A percentile compares a stretch with the other conserved stretches of the same genome.
Evolutionary conservation across 2,329 filamentous ascomycete genomes (phyloP).

Genomic region (Alternaria angustiovoidea): DNA sequence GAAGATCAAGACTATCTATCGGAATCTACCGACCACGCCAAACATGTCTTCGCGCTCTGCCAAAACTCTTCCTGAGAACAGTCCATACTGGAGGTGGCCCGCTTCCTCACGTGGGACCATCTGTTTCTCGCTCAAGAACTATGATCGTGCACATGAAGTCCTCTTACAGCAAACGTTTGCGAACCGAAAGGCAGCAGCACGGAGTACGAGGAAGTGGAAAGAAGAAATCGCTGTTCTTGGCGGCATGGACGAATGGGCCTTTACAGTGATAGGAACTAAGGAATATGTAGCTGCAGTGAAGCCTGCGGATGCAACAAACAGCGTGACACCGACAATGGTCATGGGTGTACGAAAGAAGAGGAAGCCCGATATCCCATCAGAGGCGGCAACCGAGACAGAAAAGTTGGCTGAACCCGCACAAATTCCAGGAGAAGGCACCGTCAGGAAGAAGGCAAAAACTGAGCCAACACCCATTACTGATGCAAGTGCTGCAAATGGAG

Average conservation of each 20-base stretch:
- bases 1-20: conserved; percentile 64
- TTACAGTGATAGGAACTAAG: conserved; percentile 38
- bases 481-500: conserved; percentile 23
- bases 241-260: conserved; percentile 40
- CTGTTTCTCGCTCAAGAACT: conserved; percentile 69
- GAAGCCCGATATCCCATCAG: conserved; percentile 35
- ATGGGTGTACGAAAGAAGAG: conserved; percentile 48
- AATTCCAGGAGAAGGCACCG: conserved; percentile 30
- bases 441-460: conserved; percentile 46
- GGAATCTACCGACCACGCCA: conserved; percentile 53
- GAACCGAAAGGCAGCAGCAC: conserved; percentile 67
- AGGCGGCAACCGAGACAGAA: conserved; percentile 4
- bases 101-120: conserved; percentile 67
- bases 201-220: conserved; percentile 75
- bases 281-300: conserved; percentile 14
- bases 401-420: conserved; percentile 18
- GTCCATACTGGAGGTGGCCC: conserved; percentile 73
- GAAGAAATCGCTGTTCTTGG: conserved; percentile 65
- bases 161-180: conserved; percentile 78
- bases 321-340: conserved; percentile 29
- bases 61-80: conserved; percentile 59
- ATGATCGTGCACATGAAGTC: conserved; percentile 73
- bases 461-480: conserved; percentile 23
- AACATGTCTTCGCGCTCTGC: conserved; percentile 52
- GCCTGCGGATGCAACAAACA: conserved; percentile 1